A percentile compares a stretch with the other conserved stretches of the same genome.
Conservation (phyloP, 805 yeast species). For the Metschnikowia henanensis region DNA sequence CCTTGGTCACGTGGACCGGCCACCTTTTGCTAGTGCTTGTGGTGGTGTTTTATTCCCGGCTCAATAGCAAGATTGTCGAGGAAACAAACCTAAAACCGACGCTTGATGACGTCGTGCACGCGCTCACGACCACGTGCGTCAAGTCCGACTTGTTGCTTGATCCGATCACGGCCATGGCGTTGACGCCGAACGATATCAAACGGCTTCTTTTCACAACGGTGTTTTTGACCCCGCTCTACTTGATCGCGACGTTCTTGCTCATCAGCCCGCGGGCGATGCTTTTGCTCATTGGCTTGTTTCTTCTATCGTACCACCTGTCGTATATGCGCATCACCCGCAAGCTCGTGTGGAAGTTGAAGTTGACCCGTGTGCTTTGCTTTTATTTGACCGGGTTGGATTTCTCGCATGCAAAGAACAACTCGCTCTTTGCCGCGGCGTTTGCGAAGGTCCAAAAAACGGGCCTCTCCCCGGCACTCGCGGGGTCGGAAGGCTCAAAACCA, state of each 20-base stretch:
- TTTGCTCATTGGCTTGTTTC: slow-evolving; percentile 54
- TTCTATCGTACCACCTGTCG: slow-evolving; percentile 82
- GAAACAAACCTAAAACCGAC: slow-evolving; percentile 72
- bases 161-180: slow-evolving; percentile 75
- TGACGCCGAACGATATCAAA: slow-evolving; percentile 76
- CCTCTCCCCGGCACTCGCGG: slow-evolving; percentile 8
- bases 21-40: slow-evolving; percentile 69
- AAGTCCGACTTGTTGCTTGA: slow-evolving; percentile 75
- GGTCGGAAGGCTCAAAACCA: slow-evolving; percentile 31
- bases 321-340: slow-evolving; percentile 83
- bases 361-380: slow-evolving; percentile 69
- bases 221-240: slow-evolving; percentile 82
- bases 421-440: slow-evolving; percentile 55
- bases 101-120: slow-evolving; percentile 79
- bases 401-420: slow-evolving; percentile 42
- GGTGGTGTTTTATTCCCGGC: slow-evolving; percentile 57
- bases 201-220: slow-evolving; percentile 81
- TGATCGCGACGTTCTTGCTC: slow-evolving; percentile 64
- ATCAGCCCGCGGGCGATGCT: slow-evolving; percentile 70
- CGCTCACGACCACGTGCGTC: slow-evolving; percentile 70
- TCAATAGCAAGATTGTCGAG: slow-evolving; percentile 55
- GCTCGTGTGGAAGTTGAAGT: slow-evolving; percentile 79
- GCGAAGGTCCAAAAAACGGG: slow-evolving; percentile 46
- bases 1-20: slow-evolving; percentile 77
- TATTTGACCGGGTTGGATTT: slow-evolving; percentile 88